These are phyloP conservation scores for Skeletonema costatum DNA, from an alignment of 108 stramenopile genomes.

Conservation along the genomic window DNA sequence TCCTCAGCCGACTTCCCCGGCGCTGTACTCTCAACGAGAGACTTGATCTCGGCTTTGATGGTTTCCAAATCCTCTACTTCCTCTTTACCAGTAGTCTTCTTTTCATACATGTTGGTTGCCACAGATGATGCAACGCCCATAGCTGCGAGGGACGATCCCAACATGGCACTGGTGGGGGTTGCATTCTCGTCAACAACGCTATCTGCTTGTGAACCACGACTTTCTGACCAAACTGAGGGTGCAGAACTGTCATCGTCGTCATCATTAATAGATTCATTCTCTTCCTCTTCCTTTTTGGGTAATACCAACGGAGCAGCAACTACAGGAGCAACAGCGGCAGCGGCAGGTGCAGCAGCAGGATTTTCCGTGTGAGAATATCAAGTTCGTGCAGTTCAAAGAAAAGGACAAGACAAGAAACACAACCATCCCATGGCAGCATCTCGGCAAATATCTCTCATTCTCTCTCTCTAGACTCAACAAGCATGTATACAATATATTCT, in stretches of 20 bases:
- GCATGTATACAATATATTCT: too few species aligned
- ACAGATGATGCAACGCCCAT: conserved; percentile 10
- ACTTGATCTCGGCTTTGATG: conserved; percentile 2
- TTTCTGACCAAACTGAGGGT: conserved; percentile 1
- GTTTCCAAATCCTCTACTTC: conserved; percentile 4
- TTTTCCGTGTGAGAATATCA: not conserved
- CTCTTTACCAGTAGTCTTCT: conserved; percentile 10
- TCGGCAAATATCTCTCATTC: too few species aligned
- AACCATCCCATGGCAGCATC: too few species aligned
- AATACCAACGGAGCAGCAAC: too few species aligned
- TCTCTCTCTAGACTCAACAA: too few species aligned
- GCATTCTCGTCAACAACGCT: not conserved
- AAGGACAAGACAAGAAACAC: too few species aligned
- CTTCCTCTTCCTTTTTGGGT: not conserved
- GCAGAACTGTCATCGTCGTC: not conserved
- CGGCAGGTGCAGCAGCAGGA: not conserved
- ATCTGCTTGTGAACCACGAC: not conserved
- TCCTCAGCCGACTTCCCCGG: conserved; percentile 11
- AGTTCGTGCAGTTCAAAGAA: too few species aligned
- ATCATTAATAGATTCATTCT: not conserved
- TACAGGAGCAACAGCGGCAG: too few species aligned
- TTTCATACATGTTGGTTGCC: conserved; percentile 2
- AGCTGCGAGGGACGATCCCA: conserved; percentile 19
- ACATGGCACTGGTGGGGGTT: not conserved
- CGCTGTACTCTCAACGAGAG: conserved; percentile 10